Conservation (phyloP, 768 basidiomycete species). For the Agaricus blazei region DNA sequence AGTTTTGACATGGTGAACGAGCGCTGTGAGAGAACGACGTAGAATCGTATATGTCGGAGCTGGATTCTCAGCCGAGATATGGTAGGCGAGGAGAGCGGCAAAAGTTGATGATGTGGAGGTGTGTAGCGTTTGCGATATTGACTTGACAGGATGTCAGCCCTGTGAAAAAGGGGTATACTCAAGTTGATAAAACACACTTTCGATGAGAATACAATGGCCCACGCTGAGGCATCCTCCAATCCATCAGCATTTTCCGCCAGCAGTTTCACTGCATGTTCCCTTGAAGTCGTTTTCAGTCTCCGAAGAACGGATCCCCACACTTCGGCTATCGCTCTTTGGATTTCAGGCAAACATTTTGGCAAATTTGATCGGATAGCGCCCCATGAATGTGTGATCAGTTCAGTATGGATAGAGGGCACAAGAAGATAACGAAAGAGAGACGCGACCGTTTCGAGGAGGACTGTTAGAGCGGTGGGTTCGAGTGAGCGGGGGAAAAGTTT, state of each 20-base stretch:
- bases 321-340: slow-evolving; percentile 76
- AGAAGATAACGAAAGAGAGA: slow-evolving; percentile 69
- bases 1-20: slow-evolving; percentile 78
- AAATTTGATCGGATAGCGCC: slow-evolving; percentile 40
- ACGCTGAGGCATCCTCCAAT: slow-evolving; percentile 62
- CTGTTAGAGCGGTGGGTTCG: slow-evolving; percentile 53
- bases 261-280: slow-evolving; percentile 51
- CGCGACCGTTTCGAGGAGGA: slow-evolving; percentile 64
- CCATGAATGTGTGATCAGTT: slow-evolving; percentile 62
- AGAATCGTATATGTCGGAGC: slow-evolving; percentile 49
- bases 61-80: slow-evolving; percentile 38
- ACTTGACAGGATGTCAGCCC: slow-evolving; percentile 34
- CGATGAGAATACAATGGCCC: slow-evolving; percentile 75
- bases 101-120: slow-evolving; percentile 66
- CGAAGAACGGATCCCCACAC: slow-evolving; percentile 82
- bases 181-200: slow-evolving; percentile 41
- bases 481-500: slow-evolving; percentile 53
- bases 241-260: slow-evolving; percentile 46
- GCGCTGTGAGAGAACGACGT: slow-evolving; percentile 70
- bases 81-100: slow-evolving; percentile 46
- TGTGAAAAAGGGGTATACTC: neutral
- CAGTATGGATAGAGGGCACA: slow-evolving; percentile 52
- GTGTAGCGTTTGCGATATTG: slow-evolving; percentile 80
- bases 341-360: slow-evolving; percentile 59
- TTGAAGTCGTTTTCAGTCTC: slow-evolving; percentile 56